Evolutionary conservation across 495 filamentous ascomycete genomes (phyloP), one percentile per base, ranked within the genome.

Genomic region (Bacidia gigantensis): DNA sequence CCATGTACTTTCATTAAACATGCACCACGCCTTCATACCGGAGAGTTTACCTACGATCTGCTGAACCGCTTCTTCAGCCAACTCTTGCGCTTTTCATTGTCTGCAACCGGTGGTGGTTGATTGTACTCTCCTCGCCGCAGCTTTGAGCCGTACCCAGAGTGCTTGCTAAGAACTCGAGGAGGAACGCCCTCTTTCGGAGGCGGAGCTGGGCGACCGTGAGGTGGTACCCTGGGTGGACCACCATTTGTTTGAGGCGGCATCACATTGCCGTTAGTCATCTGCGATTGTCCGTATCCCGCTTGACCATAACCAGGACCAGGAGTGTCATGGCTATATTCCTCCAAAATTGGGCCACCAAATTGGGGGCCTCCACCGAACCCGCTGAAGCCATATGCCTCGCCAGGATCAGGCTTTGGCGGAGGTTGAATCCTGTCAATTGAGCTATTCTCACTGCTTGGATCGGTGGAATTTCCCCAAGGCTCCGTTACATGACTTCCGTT

Each of bases 361-460:
- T 69, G 65, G 0, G 74, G 72, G 2, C 60, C 64, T 38, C 62
- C 67, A 17, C 70, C 70, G 52, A 75, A 75, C 9, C 75, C 75
- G 43, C 62, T 69, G 55, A 71, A 74, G 3, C 78, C 79, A 57
- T 82, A 81, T 23, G 56, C 65, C 45, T 82, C 78, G 25, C 67
- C 69, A 3, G 69, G 62, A 11, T 74, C 71, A n/a, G 66, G 67
- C 60, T 81, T 76, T 2, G 78, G 69, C 10, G 73, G 68, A 50
- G 80, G 75, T 41, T 78, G 74, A 22, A 80, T 67, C 47, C 85
- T 81, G 56, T 95, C 87, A 50, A 89, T 75, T 2, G 86, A 93
- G 67, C 86, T 93, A 67, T 94, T 93, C 54, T 93, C 80, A 53
- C 86, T 92, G 64, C 84, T 93, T 1, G 87, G 89, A 57, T 95